phyloP scores from a whole-genome alignment of 148 eudicot genomes.

The Chenopodium formosanum region DNA sequence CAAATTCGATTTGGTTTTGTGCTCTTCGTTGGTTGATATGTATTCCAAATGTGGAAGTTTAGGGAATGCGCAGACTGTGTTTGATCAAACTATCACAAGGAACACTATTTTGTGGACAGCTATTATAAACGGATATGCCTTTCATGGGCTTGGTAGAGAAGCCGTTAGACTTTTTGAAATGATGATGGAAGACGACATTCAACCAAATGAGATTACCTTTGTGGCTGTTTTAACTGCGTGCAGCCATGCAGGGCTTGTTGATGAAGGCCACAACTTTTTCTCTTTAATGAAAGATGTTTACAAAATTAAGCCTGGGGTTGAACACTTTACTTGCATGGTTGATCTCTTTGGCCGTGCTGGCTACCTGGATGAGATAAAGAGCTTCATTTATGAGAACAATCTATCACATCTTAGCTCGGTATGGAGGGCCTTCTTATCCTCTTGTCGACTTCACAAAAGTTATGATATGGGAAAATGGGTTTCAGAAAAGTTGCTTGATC shows the following conservation, averaged over 20 bases:
- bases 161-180: slow-evolving; percentile 49
- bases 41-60: slow-evolving; percentile 80
- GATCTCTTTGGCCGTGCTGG: slow-evolving; percentile 88
- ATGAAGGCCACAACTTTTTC: slow-evolving; percentile 67
- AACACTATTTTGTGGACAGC: slow-evolving; percentile 72
- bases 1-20: slow-evolving; percentile 45
- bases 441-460: slow-evolving; percentile 74
- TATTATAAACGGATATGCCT: slow-evolving; percentile 61
- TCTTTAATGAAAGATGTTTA: slow-evolving; percentile 61
- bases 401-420: slow-evolving; percentile 57
- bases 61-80: slow-evolving; percentile 50
- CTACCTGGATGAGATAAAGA: slow-evolving; percentile 52
- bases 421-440: slow-evolving; percentile 76
- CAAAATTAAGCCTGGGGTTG: slow-evolving; percentile 49
- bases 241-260: slow-evolving; percentile 64
- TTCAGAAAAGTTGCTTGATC: slow-evolving; percentile 58
- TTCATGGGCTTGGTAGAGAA: slow-evolving; percentile 65
- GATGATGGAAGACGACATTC: slow-evolving; percentile 55
- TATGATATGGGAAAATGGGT: slow-evolving; percentile 66
- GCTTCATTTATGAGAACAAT: slow-evolving; percentile 54
- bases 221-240: slow-evolving; percentile 66
- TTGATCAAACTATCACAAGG: slow-evolving; percentile 36
- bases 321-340: slow-evolving; percentile 79
- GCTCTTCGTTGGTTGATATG: slow-evolving; percentile 81
- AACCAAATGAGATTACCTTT: slow-evolving; percentile 72